Evolutionary conservation across 495 filamentous ascomycete genomes (phyloP), one percentile per base, ranked within the genome.

Genomic region (Penicilliopsis zonata): DNA sequence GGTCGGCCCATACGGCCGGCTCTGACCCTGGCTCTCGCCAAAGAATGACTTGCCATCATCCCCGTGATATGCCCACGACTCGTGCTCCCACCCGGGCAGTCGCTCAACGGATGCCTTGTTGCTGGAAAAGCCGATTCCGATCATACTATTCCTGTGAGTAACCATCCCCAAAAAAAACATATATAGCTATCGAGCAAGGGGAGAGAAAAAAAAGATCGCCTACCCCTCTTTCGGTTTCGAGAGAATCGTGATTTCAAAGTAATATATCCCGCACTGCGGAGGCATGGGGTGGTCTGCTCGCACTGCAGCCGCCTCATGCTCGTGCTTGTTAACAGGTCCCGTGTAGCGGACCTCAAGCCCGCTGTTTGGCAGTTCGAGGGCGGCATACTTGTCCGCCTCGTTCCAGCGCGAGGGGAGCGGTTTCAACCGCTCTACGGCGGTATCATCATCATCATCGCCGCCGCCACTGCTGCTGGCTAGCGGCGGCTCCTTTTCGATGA

Each of bases 1-100:
- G 3, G 67, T 72, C 14, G 74, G 75, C 0, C 82, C 85, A 49
- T 86, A 94, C 5, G 66, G 49, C 45, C 84, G 84, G 5, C 88
- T 85, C 22, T 73, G 72, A 13, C 72, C 76, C 30, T 78, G 69
- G 24, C 43, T 56, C 34, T 67, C 63, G 13, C 78, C 74, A 28
- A 78, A 73, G 46, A 92, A 99, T 26, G 75, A 75, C 41, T 87
- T 76, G 18, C 90, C 90, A 53, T 99, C 90, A 50, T 99, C 92
- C 15, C 90, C 87, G 47, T 99, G 90, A 48, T 94, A 99, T 21
- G 83, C 90, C 85, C 85, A 99, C 1, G 86, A 94, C 25, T 94
- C 86, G 13, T 76, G 74, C 47, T 99, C 90, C 90, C 88, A 96
- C 14, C 90, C 90, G 0, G 88, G 86, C 18, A 94, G 70, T 42